phyloP scores from a whole-genome alignment of 1,284 basidiomycete species.

The Thelephora terrestris region DNA sequence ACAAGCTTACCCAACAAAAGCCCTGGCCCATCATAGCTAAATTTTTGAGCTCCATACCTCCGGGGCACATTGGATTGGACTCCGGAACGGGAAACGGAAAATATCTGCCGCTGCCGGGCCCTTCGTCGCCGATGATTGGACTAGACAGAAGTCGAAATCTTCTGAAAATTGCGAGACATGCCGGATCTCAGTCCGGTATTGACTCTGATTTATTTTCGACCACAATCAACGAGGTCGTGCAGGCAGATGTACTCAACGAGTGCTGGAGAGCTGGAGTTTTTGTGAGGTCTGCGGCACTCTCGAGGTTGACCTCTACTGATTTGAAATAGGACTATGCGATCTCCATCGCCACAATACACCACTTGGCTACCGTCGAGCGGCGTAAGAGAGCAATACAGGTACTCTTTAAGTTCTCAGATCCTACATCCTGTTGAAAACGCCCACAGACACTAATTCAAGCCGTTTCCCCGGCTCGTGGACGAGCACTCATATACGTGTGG shows the following conservation, averaged over 20 bases:
- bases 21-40: constrained; percentile 90
- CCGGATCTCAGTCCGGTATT: constrained; percentile 21
- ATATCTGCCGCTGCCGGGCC: constrained; percentile 64
- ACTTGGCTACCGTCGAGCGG: constrained; percentile 72
- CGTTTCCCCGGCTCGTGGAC: constrained; percentile 56
- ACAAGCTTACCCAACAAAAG: constrained; percentile 27
- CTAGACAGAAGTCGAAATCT: constrained; percentile 76
- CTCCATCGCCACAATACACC: constrained; percentile 93
- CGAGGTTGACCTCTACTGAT: neutral
- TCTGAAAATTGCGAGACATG: constrained; percentile 60
- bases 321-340: constrained; percentile 78
- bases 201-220: too few species aligned
- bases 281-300: constrained; percentile 37
- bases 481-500: constrained; percentile 96
- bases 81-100: constrained; percentile 97
- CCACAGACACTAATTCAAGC: constrained; percentile 53
- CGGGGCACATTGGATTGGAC: constrained; percentile 83
- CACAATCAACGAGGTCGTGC: constrained; percentile 57
- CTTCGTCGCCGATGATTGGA: constrained; percentile 58
- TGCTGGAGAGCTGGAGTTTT: constrained; percentile 71
- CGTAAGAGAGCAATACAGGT: constrained; percentile 69
- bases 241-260: constrained; percentile 59
- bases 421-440: constrained; percentile 1
- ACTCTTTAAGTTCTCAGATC: constrained; percentile 12
- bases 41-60: constrained; percentile 69